Evolutionary conservation across 306 rosid species (phyloP), one percentile per base, ranked within the genome.

Genomic region (Senna tora): DNA sequence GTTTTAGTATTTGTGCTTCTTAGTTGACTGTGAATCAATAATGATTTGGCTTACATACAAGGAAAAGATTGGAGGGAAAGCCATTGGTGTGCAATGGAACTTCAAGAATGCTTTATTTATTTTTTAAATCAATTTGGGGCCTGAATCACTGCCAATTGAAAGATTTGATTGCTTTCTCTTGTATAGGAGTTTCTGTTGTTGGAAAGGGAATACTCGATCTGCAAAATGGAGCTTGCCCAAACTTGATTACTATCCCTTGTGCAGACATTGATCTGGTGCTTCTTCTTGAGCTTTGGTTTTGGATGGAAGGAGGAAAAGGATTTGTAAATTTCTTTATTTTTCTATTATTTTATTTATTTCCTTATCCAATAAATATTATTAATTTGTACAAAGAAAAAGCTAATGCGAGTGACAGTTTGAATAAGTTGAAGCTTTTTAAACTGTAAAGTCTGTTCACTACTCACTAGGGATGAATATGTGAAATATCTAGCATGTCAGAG

Each of bases 31-130:
- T 15, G 53, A 47, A 47, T 5, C 16, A 43, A 5, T 1, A 12
- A 43, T 16, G 22, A 15, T 71, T 72, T 33, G 57, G 13, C 65
- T 61, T 49, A n/a, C 63, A 28, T 9, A 12, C 55, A 65, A 45
- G 54, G 38, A 58, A 63, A 45, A 39, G 30, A n/a, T 46, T 64
- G 47, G 55, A 46, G 10, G 51, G 65, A 4, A 4, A 43, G 50
- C 16, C 50, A 43, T 43, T 13, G 50, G 13, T 43, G 50, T 43
- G 50, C n/a, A 43, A 41, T 41, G 16, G 50, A 43, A 10, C n/a
- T 12, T 43, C 6, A 43, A 43, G 50, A 12, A 12, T 43, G 50
- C 50, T 43, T n/a, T n/a, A n/a, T n/a, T n/a, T 43, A 43, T 43
- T 43, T 43, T 0, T n/a, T n/a, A n/a, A n/a, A 43, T 43, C 16